Evolutionary conservation across 2,329 filamentous ascomycete species (phyloP), one percentile per base, ranked within the genome.

Genomic region (Plenodomus lindquistii): DNA sequence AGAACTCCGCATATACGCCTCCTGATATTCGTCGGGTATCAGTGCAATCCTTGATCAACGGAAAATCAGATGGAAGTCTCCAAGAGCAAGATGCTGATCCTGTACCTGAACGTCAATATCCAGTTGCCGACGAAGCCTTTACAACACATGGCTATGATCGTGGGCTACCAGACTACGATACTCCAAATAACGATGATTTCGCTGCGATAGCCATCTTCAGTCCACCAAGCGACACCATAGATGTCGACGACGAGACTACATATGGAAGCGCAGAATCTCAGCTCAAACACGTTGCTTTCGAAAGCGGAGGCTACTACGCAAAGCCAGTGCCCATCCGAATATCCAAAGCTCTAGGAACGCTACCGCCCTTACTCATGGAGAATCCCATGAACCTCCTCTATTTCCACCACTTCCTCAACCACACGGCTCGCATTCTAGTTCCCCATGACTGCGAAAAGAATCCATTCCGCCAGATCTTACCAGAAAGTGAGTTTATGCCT

Each of bases 371-470:
- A 9, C 74, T 91, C 22, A 72, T 81, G 37, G 82, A 87, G 31
- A 92, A 90, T 59, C 87, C 85, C 1, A 93, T 93, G 83, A 93
- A 94, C 62, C 71, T 94, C 52, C 79, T 94, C 57, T 87, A 87
- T 61, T 87, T 87, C 56, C 84, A 87, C 65, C 84, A 86, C 60
- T 86, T 94, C 64, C 77, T 94, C 50, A 89, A 92, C 60, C 87
- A 94, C 69, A 94, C 89, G 2, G 88, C 88, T 7, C 82, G 84
- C 50, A 85, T 85, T 58, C 68, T 84, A 46, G 79, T 84, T 2
- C 80, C 83, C 1, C 83, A 86, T 61, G 82, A 86, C 60, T 86
- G 83, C 62, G 76, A 79, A 45, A 75, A 82, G 46, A 85, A 84
- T 64, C 78, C 81, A 1, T 85, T 87, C 59, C 77, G 83, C 20